Conservation (phyloP, 2,329 filamentous ascomycete species). For the Dactylellina parvicollis region DNA sequence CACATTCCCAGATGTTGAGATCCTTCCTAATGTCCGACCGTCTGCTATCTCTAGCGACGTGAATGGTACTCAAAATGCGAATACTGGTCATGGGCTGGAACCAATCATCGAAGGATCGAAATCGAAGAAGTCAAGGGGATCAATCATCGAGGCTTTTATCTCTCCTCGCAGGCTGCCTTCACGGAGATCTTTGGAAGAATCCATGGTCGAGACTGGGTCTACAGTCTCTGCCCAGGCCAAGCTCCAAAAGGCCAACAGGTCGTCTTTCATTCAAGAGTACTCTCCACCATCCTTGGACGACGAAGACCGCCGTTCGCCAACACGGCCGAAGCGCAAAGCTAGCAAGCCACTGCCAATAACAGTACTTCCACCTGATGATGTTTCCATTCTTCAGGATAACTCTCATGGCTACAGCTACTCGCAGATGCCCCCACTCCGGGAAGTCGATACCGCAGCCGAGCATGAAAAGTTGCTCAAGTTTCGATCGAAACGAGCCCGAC, state of each 20-base stretch:
- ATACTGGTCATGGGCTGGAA: slow-evolving; percentile 24
- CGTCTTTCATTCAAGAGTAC: slow-evolving; percentile 39
- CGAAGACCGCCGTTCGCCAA: slow-evolving; percentile 37
- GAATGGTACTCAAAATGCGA: slow-evolving; percentile 13
- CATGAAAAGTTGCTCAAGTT: slow-evolving; percentile 36
- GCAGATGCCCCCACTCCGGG: slow-evolving; percentile 22
- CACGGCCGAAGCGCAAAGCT: slow-evolving; percentile 45
- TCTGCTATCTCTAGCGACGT: slow-evolving; percentile 44
- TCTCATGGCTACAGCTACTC: slow-evolving; percentile 31
- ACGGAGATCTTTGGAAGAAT: slow-evolving; percentile 42
- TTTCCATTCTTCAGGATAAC: slow-evolving; percentile 12
- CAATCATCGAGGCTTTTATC: slow-evolving; percentile 46
- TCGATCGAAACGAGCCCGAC: slow-evolving; percentile 43
- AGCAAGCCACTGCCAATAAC: slow-evolving; percentile 51
- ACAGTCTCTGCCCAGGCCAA: slow-evolving; percentile 49
- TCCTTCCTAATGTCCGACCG: slow-evolving; percentile 60
- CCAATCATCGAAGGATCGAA: slow-evolving; percentile 31
- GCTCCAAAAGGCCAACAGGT: slow-evolving; percentile 39
- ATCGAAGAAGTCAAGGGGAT: slow-evolving; percentile 41
- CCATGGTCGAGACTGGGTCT: slow-evolving; percentile 47
- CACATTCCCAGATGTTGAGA: slow-evolving; percentile 62
- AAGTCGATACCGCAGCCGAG: slow-evolving; percentile 18
- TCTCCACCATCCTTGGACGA: slow-evolving; percentile 45
- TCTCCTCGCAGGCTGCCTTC: slow-evolving; percentile 51
- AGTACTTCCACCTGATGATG: slow-evolving; percentile 41